Evolutionary conservation across 139 green algal species (phyloP).

Genomic region (Coelastrella sp.): DNA sequence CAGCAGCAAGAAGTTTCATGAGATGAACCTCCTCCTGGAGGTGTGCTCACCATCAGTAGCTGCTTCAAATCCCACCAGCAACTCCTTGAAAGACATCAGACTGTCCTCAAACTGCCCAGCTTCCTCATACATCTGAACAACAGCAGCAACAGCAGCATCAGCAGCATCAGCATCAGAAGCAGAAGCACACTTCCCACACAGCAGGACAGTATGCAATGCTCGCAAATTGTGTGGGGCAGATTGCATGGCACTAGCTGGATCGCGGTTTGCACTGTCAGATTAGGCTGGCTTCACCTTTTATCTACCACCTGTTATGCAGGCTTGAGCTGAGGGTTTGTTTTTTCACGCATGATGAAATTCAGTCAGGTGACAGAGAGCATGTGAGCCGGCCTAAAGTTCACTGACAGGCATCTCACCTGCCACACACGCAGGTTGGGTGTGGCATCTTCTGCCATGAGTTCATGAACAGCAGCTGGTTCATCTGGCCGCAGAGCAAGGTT

Average conservation of each 20-base stretch:
- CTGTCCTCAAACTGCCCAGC: constrained; percentile 18
- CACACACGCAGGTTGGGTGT: constrained; percentile 25
- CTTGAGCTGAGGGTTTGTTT: too few species aligned
- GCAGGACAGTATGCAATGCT: neutral
- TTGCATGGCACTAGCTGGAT: too few species aligned
- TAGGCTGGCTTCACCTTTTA: too few species aligned
- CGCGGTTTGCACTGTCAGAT: too few species aligned
- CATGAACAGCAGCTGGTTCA: constrained; percentile 19
- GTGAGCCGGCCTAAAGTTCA: neutral
- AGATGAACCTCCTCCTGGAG: neutral
- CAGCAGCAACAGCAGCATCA: neutral
- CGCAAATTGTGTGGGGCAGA: too few species aligned
- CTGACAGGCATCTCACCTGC: neutral
- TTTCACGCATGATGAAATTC: too few species aligned
- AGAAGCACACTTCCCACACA: neutral
- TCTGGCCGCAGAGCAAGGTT: neutral
- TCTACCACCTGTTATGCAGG: too few species aligned
- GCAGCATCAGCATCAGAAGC: neutral
- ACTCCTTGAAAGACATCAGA: neutral
- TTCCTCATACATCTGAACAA: constrained; percentile 39
- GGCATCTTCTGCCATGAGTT: constrained; percentile 12
- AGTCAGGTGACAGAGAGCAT: too few species aligned
- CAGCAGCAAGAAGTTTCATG: neutral
- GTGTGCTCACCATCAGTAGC: constrained; percentile 32
- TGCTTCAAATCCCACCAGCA: neutral